Base-by-base conservation (phyloP, 345 rosid genomes). In the Draba incana region DNA sequence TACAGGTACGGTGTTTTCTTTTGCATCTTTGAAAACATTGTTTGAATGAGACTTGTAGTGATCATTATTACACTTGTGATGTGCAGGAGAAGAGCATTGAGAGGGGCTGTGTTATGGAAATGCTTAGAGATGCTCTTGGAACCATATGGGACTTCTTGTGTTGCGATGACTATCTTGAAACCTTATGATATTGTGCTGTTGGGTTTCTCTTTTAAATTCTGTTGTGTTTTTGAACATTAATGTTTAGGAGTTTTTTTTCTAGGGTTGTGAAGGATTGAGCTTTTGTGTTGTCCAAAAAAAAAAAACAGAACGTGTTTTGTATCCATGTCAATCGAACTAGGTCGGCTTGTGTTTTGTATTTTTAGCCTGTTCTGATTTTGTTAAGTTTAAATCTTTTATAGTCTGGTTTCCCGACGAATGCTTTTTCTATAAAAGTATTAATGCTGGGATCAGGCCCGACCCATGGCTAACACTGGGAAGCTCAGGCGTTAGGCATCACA, bases 81-180 rank as follows among this genome's bases (percentile, higher is more conserved):
- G 1, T 50, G 43, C 72, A 68, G 73, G 73, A 57, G 16, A 6
- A 68, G 49, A 15, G 14, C 49, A 15, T 58, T 14, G 73, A 68
- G 49, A 68, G 27, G 13, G 57, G 38, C 27, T 37, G 16, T 45
- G 41, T 57, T 46, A 14, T 25, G 48, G 57, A 37, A 59, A 69
- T 43, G 59, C 74, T 69, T 11, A 51, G 28, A 59, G 66, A 28
- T 49, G 50, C 20, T 59, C 43, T 58, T 28, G 51, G 33, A 59
- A 69, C 10, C 15, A 27, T 58, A 11, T 59, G 66, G 44, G 74
- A 69, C 52, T 69, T 69, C 14, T 69, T 69, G 66, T 4, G 5
- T 39, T 53, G 49, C 6, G 50, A 51, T 65, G 7, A 48, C 28
- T 11, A 27, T 25, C 27, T 57, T 37, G 39, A 42, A 58, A 48